Conservation (phyloP, 768 basidiomycete genomes). For the Boletus rubroflammeus region DNA sequence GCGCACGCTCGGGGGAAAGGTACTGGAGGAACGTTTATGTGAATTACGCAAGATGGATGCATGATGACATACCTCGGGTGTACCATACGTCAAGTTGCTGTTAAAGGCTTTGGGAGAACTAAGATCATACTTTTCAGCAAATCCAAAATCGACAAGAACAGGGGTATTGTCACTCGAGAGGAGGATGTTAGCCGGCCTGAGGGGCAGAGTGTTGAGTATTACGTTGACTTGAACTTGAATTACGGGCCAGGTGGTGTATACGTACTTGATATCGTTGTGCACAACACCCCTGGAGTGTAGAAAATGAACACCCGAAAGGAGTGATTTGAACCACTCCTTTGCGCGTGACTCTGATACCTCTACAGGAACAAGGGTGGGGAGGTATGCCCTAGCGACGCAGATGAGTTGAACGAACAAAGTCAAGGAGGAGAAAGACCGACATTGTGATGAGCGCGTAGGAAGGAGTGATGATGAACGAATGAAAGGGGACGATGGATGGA, state of each 20-base stretch:
- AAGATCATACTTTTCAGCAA: conserved; percentile 82
- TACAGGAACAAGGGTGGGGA: conserved; percentile 84
- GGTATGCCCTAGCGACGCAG: conserved; percentile 62
- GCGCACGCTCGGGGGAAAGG: conserved; percentile 87
- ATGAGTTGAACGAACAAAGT: conserved; percentile 5
- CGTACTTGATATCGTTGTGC: conserved; percentile 93
- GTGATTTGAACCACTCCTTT: conserved; percentile 74
- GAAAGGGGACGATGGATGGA: conserved; percentile 89
- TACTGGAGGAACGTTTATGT: conserved; percentile 49
- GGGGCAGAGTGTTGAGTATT: not conserved
- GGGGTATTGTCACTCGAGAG: conserved; percentile 74
- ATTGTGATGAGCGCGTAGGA: conserved; percentile 90
- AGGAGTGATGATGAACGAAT: conserved; percentile 90
- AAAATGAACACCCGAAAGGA: conserved; percentile 80
- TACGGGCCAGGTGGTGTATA: not conserved
- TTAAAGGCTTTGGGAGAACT: conserved; percentile 65
- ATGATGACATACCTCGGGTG: conserved; percentile 65
- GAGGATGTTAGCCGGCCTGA: conserved; percentile 89
- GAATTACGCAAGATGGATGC: not conserved
- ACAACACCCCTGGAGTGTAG: conserved; percentile 81
- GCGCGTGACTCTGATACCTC: conserved; percentile 79
- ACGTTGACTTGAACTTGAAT: not conserved
- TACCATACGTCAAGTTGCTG: conserved; percentile 83
- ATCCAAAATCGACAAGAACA: conserved; percentile 94
- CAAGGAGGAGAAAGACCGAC: conserved; percentile 44